Evolutionary conservation across 495 filamentous ascomycete genomes (phyloP).

Genomic region (Tuber calosporum): DNA sequence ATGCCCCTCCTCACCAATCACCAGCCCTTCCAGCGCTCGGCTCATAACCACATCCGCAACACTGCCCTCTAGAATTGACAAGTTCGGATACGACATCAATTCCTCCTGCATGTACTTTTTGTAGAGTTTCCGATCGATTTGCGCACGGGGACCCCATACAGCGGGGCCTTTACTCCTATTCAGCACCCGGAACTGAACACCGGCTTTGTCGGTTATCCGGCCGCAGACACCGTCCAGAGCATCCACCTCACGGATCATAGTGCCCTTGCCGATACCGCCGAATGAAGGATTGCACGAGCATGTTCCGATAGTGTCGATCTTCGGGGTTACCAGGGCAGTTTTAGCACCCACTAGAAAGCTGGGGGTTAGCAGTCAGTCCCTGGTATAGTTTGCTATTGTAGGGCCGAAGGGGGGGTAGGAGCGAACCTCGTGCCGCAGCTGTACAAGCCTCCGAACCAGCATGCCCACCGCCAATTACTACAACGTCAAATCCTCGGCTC

Average conservation of each 20-base stretch:
- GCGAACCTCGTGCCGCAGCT: slow-evolving; percentile 64
- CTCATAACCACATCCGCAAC: slow-evolving; percentile 81
- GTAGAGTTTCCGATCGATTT: slow-evolving; percentile 90
- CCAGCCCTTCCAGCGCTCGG: slow-evolving; percentile 48
- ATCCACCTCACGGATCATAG: slow-evolving; percentile 90
- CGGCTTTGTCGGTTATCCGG: slow-evolving; percentile 85
- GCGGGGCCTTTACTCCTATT: slow-evolving; percentile 88
- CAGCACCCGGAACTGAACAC: slow-evolving; percentile 80
- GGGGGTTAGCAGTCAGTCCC: neutral
- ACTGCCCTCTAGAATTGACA: slow-evolving; percentile 74
- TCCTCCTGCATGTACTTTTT: slow-evolving; percentile 88
- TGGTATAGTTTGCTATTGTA: neutral
- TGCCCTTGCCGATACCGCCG: slow-evolving; percentile 97
- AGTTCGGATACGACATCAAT: slow-evolving; percentile 62
- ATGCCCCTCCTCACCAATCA: slow-evolving; percentile 47
- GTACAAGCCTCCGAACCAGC: slow-evolving; percentile 90
- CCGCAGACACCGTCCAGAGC: slow-evolving; percentile 88
- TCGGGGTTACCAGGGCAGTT: slow-evolving; percentile 83
- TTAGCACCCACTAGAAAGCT: slow-evolving; percentile 59
- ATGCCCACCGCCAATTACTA: slow-evolving; percentile 94
- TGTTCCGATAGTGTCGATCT: slow-evolving; percentile 78
- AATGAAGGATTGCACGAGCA: slow-evolving; percentile 98
- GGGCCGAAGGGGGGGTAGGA: neutral
- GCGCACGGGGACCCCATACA: slow-evolving; percentile 92
- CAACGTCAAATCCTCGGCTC: slow-evolving; percentile 72